Percentiles rank a stretch among this genome's conserved stretches.
Conservation (phyloP, 2,329 filamentous ascomycete genomes). For the Alternaria sp. region DNA sequence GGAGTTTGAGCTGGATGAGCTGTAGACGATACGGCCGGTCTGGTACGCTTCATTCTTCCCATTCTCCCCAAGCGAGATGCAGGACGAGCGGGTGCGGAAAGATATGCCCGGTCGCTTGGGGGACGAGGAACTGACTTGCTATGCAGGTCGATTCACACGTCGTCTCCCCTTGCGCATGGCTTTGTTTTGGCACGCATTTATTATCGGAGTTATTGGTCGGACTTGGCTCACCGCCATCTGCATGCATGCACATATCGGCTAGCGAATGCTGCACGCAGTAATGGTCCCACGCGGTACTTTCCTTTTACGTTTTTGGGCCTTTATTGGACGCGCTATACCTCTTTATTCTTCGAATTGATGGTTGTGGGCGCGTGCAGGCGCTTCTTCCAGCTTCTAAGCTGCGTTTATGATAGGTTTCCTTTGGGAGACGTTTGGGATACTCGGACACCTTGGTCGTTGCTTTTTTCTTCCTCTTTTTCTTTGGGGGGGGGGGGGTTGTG, state of each 20-base stretch:
- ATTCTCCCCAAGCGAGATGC: not conserved
- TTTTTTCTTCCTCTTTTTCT: too few species aligned
- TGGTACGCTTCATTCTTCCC: slow-evolving; percentile 13
- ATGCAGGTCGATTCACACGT: slow-evolving; percentile 21
- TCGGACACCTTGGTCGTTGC: not conserved
- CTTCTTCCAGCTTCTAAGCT: not conserved
- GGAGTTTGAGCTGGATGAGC: slow-evolving; percentile 56
- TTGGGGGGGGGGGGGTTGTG: too few species aligned
- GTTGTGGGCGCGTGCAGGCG: slow-evolving; percentile 10
- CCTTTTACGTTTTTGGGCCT: not conserved
- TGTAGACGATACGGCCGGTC: slow-evolving; percentile 23
- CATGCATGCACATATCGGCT: not conserved
- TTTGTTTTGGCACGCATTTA: not conserved
- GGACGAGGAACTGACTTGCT: slow-evolving; percentile 14
- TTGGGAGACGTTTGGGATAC: slow-evolving; percentile 7
- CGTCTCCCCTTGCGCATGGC: slow-evolving; percentile 7
- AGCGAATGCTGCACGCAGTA: not conserved
- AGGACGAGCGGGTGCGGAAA: not conserved
- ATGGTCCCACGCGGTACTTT: slow-evolving; percentile 1
- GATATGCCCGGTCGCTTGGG: not conserved
- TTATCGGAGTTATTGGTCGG: slow-evolving; percentile 15
- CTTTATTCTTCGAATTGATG: not conserved
- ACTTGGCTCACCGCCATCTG: slow-evolving; percentile 15
- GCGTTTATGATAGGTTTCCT: not conserved
- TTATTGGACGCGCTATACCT: slow-evolving; percentile 6